Evolutionary conservation across 257 asterid species (phyloP).

Genomic region (Solanum sejunctum): DNA sequence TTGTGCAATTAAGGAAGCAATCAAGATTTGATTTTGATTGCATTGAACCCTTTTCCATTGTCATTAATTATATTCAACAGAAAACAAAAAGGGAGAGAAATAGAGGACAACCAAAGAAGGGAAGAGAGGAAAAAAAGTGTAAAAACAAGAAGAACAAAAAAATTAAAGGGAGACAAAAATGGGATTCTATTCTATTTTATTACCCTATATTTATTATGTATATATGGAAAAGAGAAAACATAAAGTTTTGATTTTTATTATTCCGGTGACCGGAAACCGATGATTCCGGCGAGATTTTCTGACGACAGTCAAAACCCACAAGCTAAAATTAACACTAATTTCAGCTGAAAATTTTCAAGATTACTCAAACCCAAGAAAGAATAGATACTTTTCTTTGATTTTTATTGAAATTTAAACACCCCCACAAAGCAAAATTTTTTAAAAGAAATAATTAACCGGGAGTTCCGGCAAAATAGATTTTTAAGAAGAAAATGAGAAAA

Average conservation of each 20-base stretch:
- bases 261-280: conserved; percentile 25
- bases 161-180: conserved; percentile 41
- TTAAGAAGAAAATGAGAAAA: neutral
- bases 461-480: neutral
- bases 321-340: neutral
- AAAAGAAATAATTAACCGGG: neutral
- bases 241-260: neutral
- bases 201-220: neutral
- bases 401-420: neutral
- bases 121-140: conserved; percentile 12
- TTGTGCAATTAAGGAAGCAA: conserved; percentile 23
- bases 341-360: neutral
- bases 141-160: conserved; percentile 9
- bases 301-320: neutral
- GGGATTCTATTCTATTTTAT: conserved; percentile 36
- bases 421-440: neutral
- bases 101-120: neutral
- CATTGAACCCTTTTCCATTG: conserved; percentile 20
- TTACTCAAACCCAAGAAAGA: neutral
- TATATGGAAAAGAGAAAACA: neutral
- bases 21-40: conserved; percentile 38
- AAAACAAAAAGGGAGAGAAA: conserved; percentile 1
- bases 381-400: conserved; percentile 8
- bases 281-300: conserved; percentile 21
- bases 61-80: conserved; percentile 7